These are phyloP conservation scores for Trichosporon ovoides DNA, from an alignment of 1,284 basidiomycete species.

Conservation along the genomic window DNA sequence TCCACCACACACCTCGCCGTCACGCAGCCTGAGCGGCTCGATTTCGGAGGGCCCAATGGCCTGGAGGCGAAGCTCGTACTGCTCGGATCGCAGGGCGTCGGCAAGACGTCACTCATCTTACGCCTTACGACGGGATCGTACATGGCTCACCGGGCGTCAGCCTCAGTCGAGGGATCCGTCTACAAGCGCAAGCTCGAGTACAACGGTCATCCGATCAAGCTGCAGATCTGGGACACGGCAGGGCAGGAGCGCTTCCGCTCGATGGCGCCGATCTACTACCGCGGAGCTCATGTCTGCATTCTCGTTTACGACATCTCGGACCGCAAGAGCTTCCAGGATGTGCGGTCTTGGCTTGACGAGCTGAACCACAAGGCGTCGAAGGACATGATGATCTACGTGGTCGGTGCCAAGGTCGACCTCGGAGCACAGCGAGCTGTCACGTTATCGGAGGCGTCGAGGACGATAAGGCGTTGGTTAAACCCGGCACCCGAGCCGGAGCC, in stretches of 20 bases:
- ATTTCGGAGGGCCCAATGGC: conserved; percentile 38
- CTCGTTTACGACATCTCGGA: conserved; percentile 55
- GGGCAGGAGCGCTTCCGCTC: conserved; percentile 95
- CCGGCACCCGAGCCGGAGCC: conserved; percentile 19
- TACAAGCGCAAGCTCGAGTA: conserved; percentile 89
- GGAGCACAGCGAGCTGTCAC: conserved; percentile 28
- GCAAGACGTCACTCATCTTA: conserved; percentile 89
- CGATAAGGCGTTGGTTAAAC: conserved; percentile 36
- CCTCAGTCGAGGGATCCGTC: conserved; percentile 92
- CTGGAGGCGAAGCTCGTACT: conserved; percentile 95
- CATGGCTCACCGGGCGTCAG: conserved; percentile 70
- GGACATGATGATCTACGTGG: conserved; percentile 46
- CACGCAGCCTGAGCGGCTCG: conserved; percentile 15
- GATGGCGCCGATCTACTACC: conserved; percentile 67
- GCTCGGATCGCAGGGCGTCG: conserved; percentile 94
- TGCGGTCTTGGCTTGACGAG: conserved; percentile 85
- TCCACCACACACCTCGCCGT: background rate
- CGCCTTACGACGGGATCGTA: conserved; percentile 89
- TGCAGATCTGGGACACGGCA: conserved; percentile 84
- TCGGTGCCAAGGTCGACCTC: conserved; percentile 46
- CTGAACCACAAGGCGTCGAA: conserved; percentile 38
- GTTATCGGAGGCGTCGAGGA: conserved; percentile 37
- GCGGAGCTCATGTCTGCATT: conserved; percentile 53
- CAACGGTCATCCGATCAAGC: conserved; percentile 76
- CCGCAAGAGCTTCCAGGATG: conserved; percentile 78